Evolutionary conservation across 78 protist species (phyloP).

Genomic region (Chrysochromulina parva): DNA sequence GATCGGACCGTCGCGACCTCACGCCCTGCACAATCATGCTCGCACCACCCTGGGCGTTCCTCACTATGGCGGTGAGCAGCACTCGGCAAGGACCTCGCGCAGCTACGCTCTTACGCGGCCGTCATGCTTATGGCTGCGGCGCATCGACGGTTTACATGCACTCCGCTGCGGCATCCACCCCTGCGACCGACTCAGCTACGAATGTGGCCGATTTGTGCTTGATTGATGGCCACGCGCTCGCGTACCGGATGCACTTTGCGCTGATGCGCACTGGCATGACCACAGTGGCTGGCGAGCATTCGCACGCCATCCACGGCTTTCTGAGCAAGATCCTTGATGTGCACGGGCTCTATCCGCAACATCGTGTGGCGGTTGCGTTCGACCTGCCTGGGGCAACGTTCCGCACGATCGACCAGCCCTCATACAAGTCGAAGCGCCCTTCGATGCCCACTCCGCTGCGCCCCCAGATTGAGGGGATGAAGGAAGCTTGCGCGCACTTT

Average conservation of each 20-base stretch:
- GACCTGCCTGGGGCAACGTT: background rate
- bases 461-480: background rate
- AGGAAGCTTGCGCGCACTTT: background rate
- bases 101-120: too few species aligned
- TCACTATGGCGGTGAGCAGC: too few species aligned
- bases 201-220: background rate
- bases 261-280: background rate
- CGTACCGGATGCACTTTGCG: background rate
- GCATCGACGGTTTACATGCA: too few species aligned
- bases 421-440: background rate
- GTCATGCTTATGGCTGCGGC: too few species aligned
- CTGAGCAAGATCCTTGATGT: background rate
- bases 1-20: too few species aligned
- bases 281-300: background rate
- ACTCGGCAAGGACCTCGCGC: too few species aligned
- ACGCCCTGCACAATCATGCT: too few species aligned
- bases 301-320: background rate
- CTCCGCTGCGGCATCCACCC: too few species aligned
- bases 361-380: background rate
- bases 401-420: background rate
- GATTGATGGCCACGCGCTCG: background rate
- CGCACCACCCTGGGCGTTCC: too few species aligned
- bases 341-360: background rate
- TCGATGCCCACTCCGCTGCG: background rate
- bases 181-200: too few species aligned